Base-by-base conservation (phyloP, 2,329 filamentous ascomycete genomes). In the Zasmidium cellare region DNA sequence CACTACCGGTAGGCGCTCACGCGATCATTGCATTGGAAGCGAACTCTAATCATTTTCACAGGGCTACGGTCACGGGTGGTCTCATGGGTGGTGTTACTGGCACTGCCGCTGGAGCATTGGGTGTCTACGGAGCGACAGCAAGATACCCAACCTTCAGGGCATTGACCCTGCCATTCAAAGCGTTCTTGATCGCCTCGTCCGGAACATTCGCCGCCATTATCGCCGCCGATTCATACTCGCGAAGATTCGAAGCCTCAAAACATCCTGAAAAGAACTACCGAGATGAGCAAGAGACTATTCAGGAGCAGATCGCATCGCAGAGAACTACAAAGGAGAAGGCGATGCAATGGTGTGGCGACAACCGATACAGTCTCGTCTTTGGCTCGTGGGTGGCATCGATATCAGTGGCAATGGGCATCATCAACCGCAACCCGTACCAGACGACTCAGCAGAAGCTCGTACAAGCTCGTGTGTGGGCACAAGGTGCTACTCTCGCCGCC, bases 391-490 rank as follows among this genome's bases (percentile, higher is more conserved):
- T 93, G 14, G 89, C 88, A 41, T 87, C 86, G 68, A 93, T 97
- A 86, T 86, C 82, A 58, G 76, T 87, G 45, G 87, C 90, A 3
- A 84, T 94, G 65, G 85, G 81, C 55, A 74, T 96, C 25, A 91
- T 97, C 63, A 86, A 88, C 70, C 85, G 91, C 62, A 91, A 91
- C 73, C 87, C 84, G 64, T 90, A 87, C 72, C 81, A 96, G 48
- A 85, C 83, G 51, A 87, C 86, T 1, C 79, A 84, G 60, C 92
- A 97, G 81, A 96, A 96, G 82, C 79, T 97, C 20, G 92, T 97
- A 16, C 92, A 97, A 82, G 92, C 92, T 22, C 88, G 92, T 84
- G 89, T 97, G 64, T 96, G 96, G 76, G 92, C 92, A 2, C 92
- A 97, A 79, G 91, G 90, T 5, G 79, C 96, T 67, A 96, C 92